A percentile compares a stretch with the other conserved stretches of the same genome.
Evolutionary conservation across 1,284 basidiomycete species (phyloP).

Genomic region (Melanopsichium pennsylvanicum): DNA sequence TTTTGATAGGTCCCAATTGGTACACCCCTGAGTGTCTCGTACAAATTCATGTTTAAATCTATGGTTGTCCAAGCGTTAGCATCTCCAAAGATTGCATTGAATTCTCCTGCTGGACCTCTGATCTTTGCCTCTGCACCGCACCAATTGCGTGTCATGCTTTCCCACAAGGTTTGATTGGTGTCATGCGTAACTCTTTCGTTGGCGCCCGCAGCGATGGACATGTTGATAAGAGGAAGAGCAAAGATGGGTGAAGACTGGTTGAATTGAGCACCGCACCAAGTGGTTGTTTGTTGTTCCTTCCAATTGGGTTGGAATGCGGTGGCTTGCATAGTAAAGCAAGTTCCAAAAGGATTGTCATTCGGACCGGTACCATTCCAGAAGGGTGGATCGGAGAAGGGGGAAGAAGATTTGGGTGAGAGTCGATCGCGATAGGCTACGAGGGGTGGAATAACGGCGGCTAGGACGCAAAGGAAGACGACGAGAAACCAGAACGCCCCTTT

Average conservation of each 20-base stretch:
- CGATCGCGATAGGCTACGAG: slow-evolving; percentile 31
- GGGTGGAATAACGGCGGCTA: slow-evolving; percentile 30
- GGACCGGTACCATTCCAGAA: slow-evolving; percentile 47
- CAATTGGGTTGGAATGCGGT: slow-evolving; percentile 44
- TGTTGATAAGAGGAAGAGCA: slow-evolving; percentile 33
- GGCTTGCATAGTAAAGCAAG: slow-evolving; percentile 35
- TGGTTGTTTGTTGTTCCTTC: slow-evolving; percentile 37
- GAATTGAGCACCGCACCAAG: slow-evolving; percentile 43
- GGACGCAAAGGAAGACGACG: slow-evolving; percentile 20
- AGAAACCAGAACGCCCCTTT: slow-evolving; percentile 23
- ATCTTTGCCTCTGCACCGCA: slow-evolving; percentile 41
- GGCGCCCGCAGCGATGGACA: slow-evolving; percentile 19
- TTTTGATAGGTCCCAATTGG: slow-evolving; percentile 14
- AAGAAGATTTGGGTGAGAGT: background rate
- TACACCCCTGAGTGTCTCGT: slow-evolving; percentile 31
- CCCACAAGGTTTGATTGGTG: slow-evolving; percentile 11
- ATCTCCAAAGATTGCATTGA: slow-evolving; percentile 27
- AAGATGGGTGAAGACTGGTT: slow-evolving; percentile 40
- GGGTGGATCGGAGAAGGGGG: slow-evolving; percentile 20
- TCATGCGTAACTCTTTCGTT: slow-evolving; percentile 9
- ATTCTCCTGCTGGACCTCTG: slow-evolving; percentile 21
- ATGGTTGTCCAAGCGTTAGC: slow-evolving; percentile 29
- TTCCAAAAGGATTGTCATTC: slow-evolving; percentile 40
- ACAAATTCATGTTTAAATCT: slow-evolving; percentile 36
- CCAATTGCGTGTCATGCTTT: slow-evolving; percentile 36